Conservation (phyloP, 2,329 filamentous ascomycete genomes). For the Aspergillus quadricinctus region DNA sequence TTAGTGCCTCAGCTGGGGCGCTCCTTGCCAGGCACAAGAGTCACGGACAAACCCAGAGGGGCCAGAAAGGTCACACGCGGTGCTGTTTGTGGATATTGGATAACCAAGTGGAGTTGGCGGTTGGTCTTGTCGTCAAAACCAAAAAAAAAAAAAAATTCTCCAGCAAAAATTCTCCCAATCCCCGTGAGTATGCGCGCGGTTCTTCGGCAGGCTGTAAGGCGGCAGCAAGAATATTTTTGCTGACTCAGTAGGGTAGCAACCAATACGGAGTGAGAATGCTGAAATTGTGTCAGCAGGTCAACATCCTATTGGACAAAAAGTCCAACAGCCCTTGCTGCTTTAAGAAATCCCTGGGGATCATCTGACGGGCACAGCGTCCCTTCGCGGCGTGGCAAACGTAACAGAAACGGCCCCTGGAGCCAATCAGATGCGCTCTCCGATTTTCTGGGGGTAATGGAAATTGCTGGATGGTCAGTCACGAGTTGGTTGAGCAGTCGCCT, state of each 20-base stretch:
- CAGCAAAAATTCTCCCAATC: not conserved
- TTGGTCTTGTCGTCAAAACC: not conserved
- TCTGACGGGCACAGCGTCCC: constrained; percentile 26
- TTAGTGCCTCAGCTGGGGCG: not conserved
- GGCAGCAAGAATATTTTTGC: not conserved
- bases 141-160: not conserved
- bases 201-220: not conserved
- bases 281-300: not conserved
- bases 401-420: constrained; percentile 28
- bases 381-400: constrained; percentile 28
- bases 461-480: constrained; percentile 14
- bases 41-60: not conserved
- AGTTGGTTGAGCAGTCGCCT: not conserved
- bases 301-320: constrained; percentile 4
- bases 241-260: not conserved
- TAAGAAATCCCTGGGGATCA: constrained; percentile 21
- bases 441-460: constrained; percentile 30
- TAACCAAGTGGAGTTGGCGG: not conserved
- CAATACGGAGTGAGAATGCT: not conserved
- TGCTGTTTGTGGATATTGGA: not conserved
- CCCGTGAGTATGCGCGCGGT: not conserved
- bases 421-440: constrained; percentile 23
- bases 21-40: constrained; percentile 12
- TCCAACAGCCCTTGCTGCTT: constrained; percentile 10
- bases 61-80: constrained; percentile 15